Conservation (phyloP, 768 basidiomycete species). For the Serendipita sp. region DNA sequence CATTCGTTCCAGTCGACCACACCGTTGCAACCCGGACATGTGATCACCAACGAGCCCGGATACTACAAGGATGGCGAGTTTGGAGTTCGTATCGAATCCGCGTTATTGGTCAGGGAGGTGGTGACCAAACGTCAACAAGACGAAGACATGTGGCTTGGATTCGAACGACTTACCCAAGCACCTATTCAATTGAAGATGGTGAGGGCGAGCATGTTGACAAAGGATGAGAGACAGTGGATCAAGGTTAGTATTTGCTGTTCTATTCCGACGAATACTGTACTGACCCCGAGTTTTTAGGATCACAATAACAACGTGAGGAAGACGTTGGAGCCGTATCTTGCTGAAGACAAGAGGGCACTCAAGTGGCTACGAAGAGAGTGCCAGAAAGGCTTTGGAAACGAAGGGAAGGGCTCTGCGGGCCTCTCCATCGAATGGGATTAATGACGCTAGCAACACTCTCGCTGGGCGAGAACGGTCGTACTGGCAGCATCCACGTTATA, state of each 20-base stretch:
- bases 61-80: constrained; percentile 69
- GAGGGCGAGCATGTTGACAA: constrained; percentile 64
- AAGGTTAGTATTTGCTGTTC: constrained; percentile 29
- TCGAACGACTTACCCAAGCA: constrained; percentile 84
- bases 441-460: constrained; percentile 6
- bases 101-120: constrained; percentile 53
- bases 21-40: constrained; percentile 67
- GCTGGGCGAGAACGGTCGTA: neutral
- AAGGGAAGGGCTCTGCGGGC: constrained; percentile 45
- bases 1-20: constrained; percentile 56
- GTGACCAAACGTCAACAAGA: constrained; percentile 59
- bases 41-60: constrained; percentile 89
- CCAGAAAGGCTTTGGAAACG: constrained; percentile 58
- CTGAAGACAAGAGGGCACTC: constrained; percentile 62
- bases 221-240: constrained; percentile 76
- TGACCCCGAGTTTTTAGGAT: constrained; percentile 28
- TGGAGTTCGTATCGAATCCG: constrained; percentile 88
- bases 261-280: constrained; percentile 1
- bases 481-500: neutral
- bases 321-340: constrained; percentile 44
- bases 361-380: constrained; percentile 68
- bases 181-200: constrained; percentile 88
- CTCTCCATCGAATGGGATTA: constrained; percentile 68
- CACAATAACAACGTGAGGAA: constrained; percentile 65
- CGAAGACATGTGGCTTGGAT: constrained; percentile 64